Conservation (phyloP, 1,139 yeast genomes). For the Kluyveromyces marxianus region DNA sequence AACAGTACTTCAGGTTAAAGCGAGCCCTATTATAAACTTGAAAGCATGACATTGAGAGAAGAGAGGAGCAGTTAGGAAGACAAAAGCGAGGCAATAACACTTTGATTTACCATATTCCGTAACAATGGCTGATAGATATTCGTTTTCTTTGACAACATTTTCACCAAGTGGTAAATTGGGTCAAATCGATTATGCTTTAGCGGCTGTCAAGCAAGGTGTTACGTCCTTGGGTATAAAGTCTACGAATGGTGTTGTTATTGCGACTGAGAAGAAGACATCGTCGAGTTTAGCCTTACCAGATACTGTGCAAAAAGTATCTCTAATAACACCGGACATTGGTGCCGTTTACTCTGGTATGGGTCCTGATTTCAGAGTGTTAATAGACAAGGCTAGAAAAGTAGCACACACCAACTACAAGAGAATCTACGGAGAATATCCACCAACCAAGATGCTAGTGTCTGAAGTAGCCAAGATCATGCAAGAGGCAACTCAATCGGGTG, state of each 20-base stretch:
- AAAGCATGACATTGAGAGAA: background rate
- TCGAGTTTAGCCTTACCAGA: slow-evolving; percentile 73
- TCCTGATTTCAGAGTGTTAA: slow-evolving; percentile 92
- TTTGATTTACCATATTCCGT: background rate
- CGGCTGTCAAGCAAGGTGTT: slow-evolving; percentile 97
- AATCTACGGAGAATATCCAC: slow-evolving; percentile 93
- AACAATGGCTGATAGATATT: slow-evolving; percentile 91
- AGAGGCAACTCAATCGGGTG: slow-evolving; percentile 97
- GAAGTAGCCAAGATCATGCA: slow-evolving; percentile 96
- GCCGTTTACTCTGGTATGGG: slow-evolving; percentile 99
- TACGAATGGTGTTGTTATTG: slow-evolving; percentile 92
- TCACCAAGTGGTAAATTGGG: slow-evolving; percentile 97
- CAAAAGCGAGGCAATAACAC: background rate
- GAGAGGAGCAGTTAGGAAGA: background rate
- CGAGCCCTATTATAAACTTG: no score
- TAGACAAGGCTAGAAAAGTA: slow-evolving; percentile 86
- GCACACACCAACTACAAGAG: slow-evolving; percentile 92
- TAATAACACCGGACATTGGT: slow-evolving; percentile 91
- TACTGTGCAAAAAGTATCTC: slow-evolving; percentile 69
- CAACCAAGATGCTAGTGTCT: slow-evolving; percentile 87
- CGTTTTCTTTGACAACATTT: slow-evolving; percentile 92
- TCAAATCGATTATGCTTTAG: slow-evolving; percentile 95
- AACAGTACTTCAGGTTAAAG: background rate
- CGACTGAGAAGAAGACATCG: slow-evolving; percentile 88
- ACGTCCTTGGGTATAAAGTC: slow-evolving; percentile 95